These are phyloP conservation scores for Paulinella micropora DNA, from an alignment of 78 protist genomes.

Conservation along the genomic window DNA sequence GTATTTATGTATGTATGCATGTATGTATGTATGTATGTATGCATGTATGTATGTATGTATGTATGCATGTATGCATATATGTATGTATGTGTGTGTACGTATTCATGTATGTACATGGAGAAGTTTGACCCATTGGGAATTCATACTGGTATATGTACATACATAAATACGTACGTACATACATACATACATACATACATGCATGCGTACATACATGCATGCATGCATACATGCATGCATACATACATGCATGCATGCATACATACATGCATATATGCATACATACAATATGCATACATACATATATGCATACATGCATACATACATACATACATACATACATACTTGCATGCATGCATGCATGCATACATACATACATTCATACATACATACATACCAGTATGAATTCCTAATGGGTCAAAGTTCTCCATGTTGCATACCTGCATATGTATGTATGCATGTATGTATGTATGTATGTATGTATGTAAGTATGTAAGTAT, in stretches of 20 bases:
- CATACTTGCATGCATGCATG: too few relatives aligned
- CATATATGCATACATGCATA: too few relatives aligned
- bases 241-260: too few relatives aligned
- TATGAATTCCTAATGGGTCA: slow-evolving; percentile 92
- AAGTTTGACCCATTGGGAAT: slow-evolving; percentile 91
- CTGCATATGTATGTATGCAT: not conserved
- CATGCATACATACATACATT: too few relatives aligned
- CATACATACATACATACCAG: slow-evolving; percentile 20
- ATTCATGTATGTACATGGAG: slow-evolving; percentile 82
- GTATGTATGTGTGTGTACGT: not conserved
- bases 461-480: not conserved
- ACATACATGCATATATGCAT: too few relatives aligned
- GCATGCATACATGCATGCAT: too few relatives aligned
- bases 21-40: not conserved
- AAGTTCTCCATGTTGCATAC: slow-evolving; percentile 96
- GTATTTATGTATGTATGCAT: not conserved
- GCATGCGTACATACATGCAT: too few relatives aligned
- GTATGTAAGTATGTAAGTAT: not conserved
- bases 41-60: not conserved
- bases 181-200: too few relatives aligned
- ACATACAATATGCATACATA: too few relatives aligned
- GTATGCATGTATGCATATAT: not conserved
- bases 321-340: too few relatives aligned
- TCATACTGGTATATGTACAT: slow-evolving; percentile 56
- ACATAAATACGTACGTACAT: too few relatives aligned